A percentile compares a stretch with the other conserved stretches of the same genome.
These are phyloP conservation scores for Alternaria sp. DNA, from an alignment of 2,329 filamentous ascomycete genomes.

Conservation along the genomic window DNA sequence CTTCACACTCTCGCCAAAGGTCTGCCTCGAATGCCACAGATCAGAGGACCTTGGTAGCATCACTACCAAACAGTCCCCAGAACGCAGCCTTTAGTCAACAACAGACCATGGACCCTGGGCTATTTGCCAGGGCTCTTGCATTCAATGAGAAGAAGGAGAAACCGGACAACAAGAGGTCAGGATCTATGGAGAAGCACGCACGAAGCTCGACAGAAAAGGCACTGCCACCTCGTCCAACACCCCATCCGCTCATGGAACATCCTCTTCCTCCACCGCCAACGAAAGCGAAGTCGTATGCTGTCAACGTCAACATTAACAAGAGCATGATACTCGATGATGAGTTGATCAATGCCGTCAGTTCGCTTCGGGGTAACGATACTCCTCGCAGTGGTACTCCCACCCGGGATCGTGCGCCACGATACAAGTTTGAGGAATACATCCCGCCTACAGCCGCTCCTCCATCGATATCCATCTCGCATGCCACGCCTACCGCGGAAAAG, in stretches of 20 bases:
- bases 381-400: constrained; percentile 13
- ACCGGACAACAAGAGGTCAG: not conserved
- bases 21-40: constrained; percentile 30
- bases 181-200: constrained; percentile 3
- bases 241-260: constrained; percentile 15
- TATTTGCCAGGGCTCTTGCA: constrained; percentile 18
- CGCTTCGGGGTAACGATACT: constrained; percentile 15
- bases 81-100: constrained; percentile 19
- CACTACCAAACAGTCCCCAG: constrained; percentile 32
- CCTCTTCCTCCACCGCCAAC: constrained; percentile 24
- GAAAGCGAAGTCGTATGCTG: constrained; percentile 25
- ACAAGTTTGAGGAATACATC: constrained; percentile 32
- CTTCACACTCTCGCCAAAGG: constrained; percentile 8
- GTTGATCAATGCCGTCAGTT: constrained; percentile 24
- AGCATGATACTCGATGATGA: constrained; percentile 37
- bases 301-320: constrained; percentile 38
- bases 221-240: constrained; percentile 18
- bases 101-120: constrained; percentile 12
- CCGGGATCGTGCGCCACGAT: constrained; percentile 25
- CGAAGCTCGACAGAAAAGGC: constrained; percentile 12
- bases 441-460: constrained; percentile 18
- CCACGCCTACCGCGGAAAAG: constrained; percentile 8
- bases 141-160: constrained; percentile 14
- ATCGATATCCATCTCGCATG: constrained; percentile 8
- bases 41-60: constrained; percentile 34